phyloP scores from a whole-genome alignment of 495 filamentous ascomycete genomes.

The Penicillium paradoxum region DNA sequence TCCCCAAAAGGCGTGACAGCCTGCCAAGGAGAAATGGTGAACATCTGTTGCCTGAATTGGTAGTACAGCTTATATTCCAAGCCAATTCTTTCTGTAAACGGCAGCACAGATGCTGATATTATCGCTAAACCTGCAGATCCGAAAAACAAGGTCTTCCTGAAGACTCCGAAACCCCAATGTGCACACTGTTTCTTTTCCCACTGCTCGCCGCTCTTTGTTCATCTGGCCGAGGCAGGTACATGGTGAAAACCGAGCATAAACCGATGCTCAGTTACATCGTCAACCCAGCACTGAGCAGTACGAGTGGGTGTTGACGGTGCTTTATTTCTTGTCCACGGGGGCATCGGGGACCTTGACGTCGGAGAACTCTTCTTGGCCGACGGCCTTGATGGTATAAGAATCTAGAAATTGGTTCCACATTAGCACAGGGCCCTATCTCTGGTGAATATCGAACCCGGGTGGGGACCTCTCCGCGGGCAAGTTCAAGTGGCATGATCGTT shows the following conservation, averaged over 20 bases:
- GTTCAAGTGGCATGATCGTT: constrained; percentile 5
- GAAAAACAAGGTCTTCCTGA: constrained; percentile 16
- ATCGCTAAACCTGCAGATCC: constrained; percentile 16
- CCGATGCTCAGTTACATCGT: background rate
- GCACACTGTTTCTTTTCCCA: constrained; percentile 16
- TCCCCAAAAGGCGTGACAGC: background rate
- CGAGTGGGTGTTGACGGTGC: background rate
- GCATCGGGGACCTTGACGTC: constrained; percentile 82
- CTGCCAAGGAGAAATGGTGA: background rate
- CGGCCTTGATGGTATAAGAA: constrained; percentile 77
- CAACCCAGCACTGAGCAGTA: background rate
- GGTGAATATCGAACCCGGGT: background rate
- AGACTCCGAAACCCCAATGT: constrained; percentile 27
- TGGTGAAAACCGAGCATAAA: constrained; percentile 13
- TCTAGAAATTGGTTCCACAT: constrained; percentile 47
- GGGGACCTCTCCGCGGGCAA: background rate
- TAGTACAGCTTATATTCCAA: constrained; percentile 8
- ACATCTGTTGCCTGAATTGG: constrained; percentile 6
- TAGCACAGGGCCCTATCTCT: background rate
- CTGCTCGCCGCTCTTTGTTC: background rate
- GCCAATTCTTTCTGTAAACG: constrained; percentile 19
- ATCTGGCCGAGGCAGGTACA: constrained; percentile 9
- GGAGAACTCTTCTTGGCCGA: constrained; percentile 97
- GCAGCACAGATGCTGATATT: constrained; percentile 12
- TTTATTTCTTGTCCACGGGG: constrained; percentile 41